Evolutionary conservation across 805 yeast species (phyloP).

Genomic region (Yamadazyma akitaensis): DNA sequence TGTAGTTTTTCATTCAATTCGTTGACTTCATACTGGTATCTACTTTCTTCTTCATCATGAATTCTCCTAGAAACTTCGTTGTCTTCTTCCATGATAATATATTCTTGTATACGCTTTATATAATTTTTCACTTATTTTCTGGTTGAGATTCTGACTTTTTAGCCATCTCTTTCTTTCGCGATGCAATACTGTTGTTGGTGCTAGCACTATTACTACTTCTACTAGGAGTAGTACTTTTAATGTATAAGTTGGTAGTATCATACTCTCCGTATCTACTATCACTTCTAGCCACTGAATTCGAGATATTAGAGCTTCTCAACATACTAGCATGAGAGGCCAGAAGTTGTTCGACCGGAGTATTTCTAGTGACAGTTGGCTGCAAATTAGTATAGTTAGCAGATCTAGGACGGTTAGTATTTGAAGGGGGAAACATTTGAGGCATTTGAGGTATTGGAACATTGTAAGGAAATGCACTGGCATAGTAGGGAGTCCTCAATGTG

Average conservation of each 20-base stretch:
- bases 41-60: neutral
- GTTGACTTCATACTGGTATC: neutral
- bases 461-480: neutral
- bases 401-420: neutral
- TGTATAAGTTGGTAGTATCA: constrained; percentile 19
- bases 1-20: neutral
- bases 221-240: constrained; percentile 15
- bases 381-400: constrained; percentile 16
- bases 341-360: constrained; percentile 16
- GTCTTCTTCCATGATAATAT: neutral
- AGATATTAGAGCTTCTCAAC: constrained; percentile 22
- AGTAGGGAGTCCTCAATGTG: neutral
- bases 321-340: constrained; percentile 20
- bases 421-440: neutral
- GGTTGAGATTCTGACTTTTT: neutral
- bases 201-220: constrained; percentile 9
- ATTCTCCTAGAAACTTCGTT: neutral
- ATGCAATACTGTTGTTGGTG: neutral
- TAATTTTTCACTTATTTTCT: neutral
- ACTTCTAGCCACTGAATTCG: constrained; percentile 14
- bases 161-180: neutral
- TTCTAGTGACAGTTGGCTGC: constrained; percentile 17
- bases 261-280: constrained; percentile 22
- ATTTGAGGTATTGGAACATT: neutral
- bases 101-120: neutral